Base-by-base conservation (phyloP, 2,329 filamentous ascomycete species). In the Thielaviopsis ethacetica region DNA sequence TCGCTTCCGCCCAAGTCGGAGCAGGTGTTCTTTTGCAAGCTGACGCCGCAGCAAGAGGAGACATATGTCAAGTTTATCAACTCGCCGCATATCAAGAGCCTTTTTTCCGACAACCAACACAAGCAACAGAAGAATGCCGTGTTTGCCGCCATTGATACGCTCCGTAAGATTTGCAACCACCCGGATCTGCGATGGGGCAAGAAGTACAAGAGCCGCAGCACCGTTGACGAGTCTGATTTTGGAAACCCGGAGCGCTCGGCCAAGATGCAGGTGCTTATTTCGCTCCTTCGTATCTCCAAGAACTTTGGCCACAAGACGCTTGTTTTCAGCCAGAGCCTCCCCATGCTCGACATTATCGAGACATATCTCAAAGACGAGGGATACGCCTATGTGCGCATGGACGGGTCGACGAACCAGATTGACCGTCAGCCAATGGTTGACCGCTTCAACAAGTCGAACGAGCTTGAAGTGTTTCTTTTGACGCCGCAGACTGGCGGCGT, bases 91-190 rank as follows among this genome's bases (percentile, higher is more conserved):
- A 59, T 63, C 19, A 62, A 62, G 53, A 38, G 58, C 4, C 58
- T 62, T 10, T 49, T 62, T 27, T 52, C 47, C 21, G 27, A 56
- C 21, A 51, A 27, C 30, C 50, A 41, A 24, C 24, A 34, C 19
- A 54, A 47, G 21, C 21, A 50, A 19, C 44, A 56, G 49, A 21
- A 47, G 1, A 61, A 63, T 47, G 62, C 58, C 12, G 53, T 63
- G 7, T 62, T 98, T 0, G 95, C 85, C 65, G 93, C 91, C 7
- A 89, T 98, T 63, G 91, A 96, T 65, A 86, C 91, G 26, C 75
- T 98, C 47, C 84, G 93, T 56, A 98, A 98, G 71, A 91, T 98
- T 58, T 97, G 91, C 74, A 98, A 98, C 63, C 94, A 98, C 66
- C 93, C 94, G 0, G 93, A 98, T 71, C 75, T 98, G 1, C 74